Evolutionary conservation across 495 filamentous ascomycete genomes (phyloP).

Genomic region (Xylaria palmicola): DNA sequence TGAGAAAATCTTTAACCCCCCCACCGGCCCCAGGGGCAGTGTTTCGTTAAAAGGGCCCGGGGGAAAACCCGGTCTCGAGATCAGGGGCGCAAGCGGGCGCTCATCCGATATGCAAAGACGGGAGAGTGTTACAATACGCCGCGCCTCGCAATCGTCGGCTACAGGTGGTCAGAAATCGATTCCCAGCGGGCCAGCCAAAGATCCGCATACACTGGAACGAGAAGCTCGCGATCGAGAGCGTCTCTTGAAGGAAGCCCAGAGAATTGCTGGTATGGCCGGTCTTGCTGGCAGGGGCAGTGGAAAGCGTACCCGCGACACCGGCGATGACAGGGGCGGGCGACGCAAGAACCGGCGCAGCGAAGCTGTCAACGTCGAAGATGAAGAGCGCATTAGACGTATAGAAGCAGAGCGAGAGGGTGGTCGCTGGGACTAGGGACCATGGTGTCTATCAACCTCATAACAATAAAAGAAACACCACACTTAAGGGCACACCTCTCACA

Average conservation of each 20-base stretch:
- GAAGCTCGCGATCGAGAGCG: conserved; percentile 75
- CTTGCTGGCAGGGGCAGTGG: conserved; percentile 23
- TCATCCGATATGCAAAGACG: conserved; percentile 25
- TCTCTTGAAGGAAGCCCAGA: conserved; percentile 73
- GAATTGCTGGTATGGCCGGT: conserved; percentile 55
- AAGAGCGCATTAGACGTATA: conserved; percentile 52
- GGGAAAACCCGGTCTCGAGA: conserved; percentile 34
- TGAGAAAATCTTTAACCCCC: conserved; percentile 37
- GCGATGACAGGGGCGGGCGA: conserved; percentile 40
- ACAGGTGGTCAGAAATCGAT: conserved; percentile 30
- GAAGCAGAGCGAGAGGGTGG: conserved; percentile 48
- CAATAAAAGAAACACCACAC: no score
- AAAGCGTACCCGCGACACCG: conserved; percentile 46
- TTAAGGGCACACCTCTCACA: no score
- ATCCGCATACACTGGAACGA: conserved; percentile 74
- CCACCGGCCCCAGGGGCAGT: conserved; percentile 38
- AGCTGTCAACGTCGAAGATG: conserved; percentile 42
- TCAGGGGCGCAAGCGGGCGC: conserved; percentile 34
- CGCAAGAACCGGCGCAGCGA: conserved; percentile 44
- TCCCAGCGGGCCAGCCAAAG: conserved; percentile 31
- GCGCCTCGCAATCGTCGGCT: conserved; percentile 43
- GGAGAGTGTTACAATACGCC: conserved; percentile 31
- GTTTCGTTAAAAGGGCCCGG: conserved; percentile 41
- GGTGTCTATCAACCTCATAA: no score
- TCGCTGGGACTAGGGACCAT: conserved; percentile 39